phyloP scores from a whole-genome alignment of 805 yeast species.

The Barnettozyma californica region DNA sequence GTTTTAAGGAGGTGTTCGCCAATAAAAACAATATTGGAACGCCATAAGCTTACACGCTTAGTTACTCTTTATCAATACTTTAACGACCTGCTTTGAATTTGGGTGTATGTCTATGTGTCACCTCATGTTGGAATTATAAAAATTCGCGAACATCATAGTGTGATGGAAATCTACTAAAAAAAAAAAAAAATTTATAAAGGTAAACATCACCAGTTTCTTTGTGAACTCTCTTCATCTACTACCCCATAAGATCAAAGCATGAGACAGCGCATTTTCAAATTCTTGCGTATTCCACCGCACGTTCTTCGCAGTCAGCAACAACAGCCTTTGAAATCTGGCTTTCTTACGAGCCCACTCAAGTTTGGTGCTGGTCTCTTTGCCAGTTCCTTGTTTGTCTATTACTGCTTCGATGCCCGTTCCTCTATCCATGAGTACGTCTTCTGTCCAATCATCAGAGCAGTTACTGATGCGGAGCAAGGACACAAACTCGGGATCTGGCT shows the following conservation, averaged over 20 bases:
- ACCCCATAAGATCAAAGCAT: background rate
- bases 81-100: background rate
- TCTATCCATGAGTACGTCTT: constrained; percentile 74
- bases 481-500: constrained; percentile 69
- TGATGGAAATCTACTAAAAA: too few relatives aligned
- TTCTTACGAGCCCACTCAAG: constrained; percentile 14
- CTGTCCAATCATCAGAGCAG: constrained; percentile 67
- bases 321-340: constrained; percentile 7
- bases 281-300: constrained; percentile 3
- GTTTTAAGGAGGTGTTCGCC: background rate
- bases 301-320: background rate
- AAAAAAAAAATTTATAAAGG: background rate
- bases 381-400: constrained; percentile 42
- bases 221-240: background rate
- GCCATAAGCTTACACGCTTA: too few relatives aligned
- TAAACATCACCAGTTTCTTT: background rate
- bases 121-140: background rate
- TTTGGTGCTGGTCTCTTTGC: constrained; percentile 25
- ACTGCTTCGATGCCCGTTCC: constrained; percentile 71
- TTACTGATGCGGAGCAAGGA: constrained; percentile 81
- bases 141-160: background rate
- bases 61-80: too few relatives aligned
- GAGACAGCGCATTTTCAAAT: background rate
- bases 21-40: background rate
- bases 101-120: background rate